Conservation (phyloP, 371 early-diverging fungal species). For the Actinomortierella wolfii region DNA sequence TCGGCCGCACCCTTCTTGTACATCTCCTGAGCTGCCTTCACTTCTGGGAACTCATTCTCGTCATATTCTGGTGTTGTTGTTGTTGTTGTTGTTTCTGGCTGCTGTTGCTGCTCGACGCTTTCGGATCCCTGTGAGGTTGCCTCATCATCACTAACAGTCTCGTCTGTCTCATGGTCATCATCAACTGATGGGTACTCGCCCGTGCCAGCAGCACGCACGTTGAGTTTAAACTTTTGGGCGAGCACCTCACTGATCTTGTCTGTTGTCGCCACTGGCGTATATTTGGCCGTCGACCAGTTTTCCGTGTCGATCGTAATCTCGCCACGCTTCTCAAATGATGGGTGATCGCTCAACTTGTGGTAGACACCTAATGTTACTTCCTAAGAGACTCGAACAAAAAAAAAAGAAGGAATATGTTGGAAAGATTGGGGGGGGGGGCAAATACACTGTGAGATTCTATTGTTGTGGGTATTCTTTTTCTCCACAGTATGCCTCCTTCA, state of each 20-base stretch:
- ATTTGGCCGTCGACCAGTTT: constrained; percentile 12
- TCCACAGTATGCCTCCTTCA: too few species aligned
- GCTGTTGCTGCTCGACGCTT: constrained; percentile 2
- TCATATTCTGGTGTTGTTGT: constrained; percentile 20
- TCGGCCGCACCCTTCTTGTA: background rate
- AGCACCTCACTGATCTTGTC: background rate
- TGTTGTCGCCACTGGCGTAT: constrained; percentile 6
- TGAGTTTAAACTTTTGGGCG: constrained; percentile 29
- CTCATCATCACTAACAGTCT: too few species aligned
- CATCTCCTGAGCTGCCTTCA: constrained; percentile 4
- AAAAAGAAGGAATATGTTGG: background rate
- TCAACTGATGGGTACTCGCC: background rate
- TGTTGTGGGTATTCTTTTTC: too few species aligned
- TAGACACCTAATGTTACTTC: constrained; percentile 39
- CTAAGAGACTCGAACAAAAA: constrained; percentile 5
- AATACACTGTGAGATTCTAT: too few species aligned
- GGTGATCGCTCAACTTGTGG: constrained; percentile 40
- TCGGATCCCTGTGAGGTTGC: background rate
- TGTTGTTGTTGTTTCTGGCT: constrained; percentile 23
- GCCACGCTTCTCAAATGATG: constrained; percentile 41
- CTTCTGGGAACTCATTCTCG: too few species aligned
- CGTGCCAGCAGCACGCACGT: constrained; percentile 23
- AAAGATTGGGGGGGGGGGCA: too few species aligned
- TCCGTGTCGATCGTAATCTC: constrained; percentile 36
- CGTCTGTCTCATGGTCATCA: too few species aligned